These are phyloP conservation scores for Cyclotella choctawhatcheeana DNA, from an alignment of 108 stramenopile genomes.

Conservation along the genomic window DNA sequence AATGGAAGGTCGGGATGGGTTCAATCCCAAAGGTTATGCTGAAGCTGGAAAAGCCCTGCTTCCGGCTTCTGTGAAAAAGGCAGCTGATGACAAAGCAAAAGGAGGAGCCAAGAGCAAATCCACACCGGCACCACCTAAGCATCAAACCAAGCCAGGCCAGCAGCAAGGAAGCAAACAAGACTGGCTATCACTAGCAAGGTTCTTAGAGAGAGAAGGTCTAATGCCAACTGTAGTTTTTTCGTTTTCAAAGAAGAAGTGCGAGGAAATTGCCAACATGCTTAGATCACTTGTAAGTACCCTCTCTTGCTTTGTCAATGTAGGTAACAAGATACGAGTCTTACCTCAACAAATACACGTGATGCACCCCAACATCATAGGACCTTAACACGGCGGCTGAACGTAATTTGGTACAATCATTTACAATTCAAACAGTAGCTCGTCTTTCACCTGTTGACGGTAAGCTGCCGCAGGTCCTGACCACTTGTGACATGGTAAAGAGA, in stretches of 20 bases:
- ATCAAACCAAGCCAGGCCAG: slow-evolving; percentile 52
- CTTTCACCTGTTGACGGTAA: slow-evolving; percentile 82
- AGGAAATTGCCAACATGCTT: slow-evolving; percentile 90
- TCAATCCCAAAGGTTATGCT: slow-evolving; percentile 75
- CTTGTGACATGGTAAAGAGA: slow-evolving; percentile 86
- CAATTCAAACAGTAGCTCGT: slow-evolving; percentile 79
- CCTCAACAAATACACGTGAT: no score
- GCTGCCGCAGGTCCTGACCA: slow-evolving; percentile 92
- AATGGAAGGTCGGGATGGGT: slow-evolving; percentile 81
- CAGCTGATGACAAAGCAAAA: slow-evolving; percentile 43
- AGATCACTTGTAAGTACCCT: slow-evolving; percentile 50
- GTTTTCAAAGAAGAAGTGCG: slow-evolving; percentile 93
- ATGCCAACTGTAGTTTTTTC: slow-evolving; percentile 97
- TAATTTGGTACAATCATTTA: slow-evolving; percentile 71
- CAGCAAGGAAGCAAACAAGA: slow-evolving; percentile 81
- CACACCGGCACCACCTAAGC: slow-evolving; percentile 15
- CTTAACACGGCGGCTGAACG: slow-evolving; percentile 89
- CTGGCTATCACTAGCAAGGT: slow-evolving; percentile 82
- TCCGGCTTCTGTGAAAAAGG: slow-evolving; percentile 54
- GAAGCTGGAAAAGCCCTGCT: slow-evolving; percentile 77
- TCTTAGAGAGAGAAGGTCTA: slow-evolving; percentile 85
- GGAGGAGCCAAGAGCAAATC: slow-evolving; percentile 51
- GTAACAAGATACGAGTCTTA: no score
- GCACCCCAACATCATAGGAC: no score
- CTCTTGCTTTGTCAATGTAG: no score